Conservation (phyloP, 2,329 filamentous ascomycete genomes). For the Mycosphaerella sp. region DNA sequence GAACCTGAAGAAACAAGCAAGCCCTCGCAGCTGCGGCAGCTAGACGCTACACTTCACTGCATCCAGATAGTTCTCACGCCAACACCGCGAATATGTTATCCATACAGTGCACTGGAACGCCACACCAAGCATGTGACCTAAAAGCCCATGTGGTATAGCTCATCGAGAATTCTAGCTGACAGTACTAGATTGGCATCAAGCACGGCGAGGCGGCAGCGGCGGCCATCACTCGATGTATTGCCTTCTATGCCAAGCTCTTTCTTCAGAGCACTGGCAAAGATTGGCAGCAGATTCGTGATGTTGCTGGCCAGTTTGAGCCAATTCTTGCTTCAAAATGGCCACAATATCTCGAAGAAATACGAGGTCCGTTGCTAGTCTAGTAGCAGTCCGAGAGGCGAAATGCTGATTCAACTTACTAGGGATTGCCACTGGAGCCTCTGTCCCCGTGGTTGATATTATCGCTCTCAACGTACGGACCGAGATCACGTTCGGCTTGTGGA, state of each 20-base stretch:
- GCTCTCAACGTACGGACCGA: slow-evolving; percentile 54
- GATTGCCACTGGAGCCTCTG: slow-evolving; percentile 47
- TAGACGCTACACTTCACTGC: no score
- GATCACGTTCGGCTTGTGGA: slow-evolving; percentile 51
- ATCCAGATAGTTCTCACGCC: no score
- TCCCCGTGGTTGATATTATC: slow-evolving; percentile 47
- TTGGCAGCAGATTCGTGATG: slow-evolving; percentile 42
- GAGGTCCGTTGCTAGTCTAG: slow-evolving; percentile 8
- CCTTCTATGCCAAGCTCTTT: slow-evolving; percentile 46
- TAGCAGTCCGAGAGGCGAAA: not conserved
- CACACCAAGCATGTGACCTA: slow-evolving; percentile 34
- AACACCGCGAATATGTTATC: slow-evolving; percentile 32
- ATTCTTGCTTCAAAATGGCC: slow-evolving; percentile 41
- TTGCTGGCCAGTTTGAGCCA: slow-evolving; percentile 44
- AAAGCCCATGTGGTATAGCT: no score
- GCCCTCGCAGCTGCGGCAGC: no score
- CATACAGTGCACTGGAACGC: slow-evolving; percentile 38
- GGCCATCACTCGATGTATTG: slow-evolving; percentile 41
- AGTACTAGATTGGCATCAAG: slow-evolving; percentile 42
- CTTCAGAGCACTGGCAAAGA: slow-evolving; percentile 41
- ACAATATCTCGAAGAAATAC: slow-evolving; percentile 41
- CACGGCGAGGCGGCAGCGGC: slow-evolving; percentile 40
- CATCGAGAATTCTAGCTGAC: not conserved
- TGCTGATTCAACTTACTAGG: slow-evolving; percentile 7
- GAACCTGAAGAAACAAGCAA: no score